Conservation (phyloP, 805 yeast genomes). For the Kazachstania taianensis region DNA sequence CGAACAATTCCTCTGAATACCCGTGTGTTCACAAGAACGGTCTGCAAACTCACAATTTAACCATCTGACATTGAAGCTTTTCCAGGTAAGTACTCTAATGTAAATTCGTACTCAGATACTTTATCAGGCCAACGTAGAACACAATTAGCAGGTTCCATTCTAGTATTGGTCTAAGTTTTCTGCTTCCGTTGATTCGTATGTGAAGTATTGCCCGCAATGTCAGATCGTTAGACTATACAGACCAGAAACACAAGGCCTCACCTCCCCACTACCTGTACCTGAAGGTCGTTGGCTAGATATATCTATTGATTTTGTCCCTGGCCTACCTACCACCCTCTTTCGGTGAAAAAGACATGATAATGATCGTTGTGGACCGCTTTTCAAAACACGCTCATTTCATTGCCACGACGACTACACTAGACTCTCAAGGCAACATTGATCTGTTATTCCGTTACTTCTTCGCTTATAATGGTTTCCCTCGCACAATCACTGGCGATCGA, state of each 20-base stretch:
- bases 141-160: background rate
- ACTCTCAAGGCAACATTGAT: slow-evolving; percentile 10
- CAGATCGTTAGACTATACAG: slow-evolving; percentile 5
- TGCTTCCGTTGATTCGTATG: slow-evolving; percentile 1
- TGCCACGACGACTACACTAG: slow-evolving; percentile 5
- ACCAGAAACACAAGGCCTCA: slow-evolving; percentile 5
- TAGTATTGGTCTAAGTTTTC: slow-evolving; percentile 6
- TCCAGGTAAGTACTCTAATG: too few species aligned
- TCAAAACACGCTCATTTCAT: slow-evolving; percentile 12
- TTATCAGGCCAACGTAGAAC: too few species aligned
- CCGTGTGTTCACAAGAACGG: too few species aligned
- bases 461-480: slow-evolving; percentile 11
- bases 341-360: slow-evolving; percentile 5
- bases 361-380: slow-evolving; percentile 13
- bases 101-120: too few species aligned
- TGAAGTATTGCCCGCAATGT: slow-evolving; percentile 6
- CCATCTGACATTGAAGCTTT: too few species aligned
- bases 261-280: slow-evolving; percentile 7
- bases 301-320: slow-evolving; percentile 12
- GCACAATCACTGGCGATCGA: slow-evolving; percentile 5
- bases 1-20: too few species aligned
- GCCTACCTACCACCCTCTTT: slow-evolving; percentile 6
- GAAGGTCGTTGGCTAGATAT: slow-evolving; percentile 13
- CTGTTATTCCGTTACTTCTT: slow-evolving; percentile 7
- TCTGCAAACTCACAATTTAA: too few species aligned